Evolutionary conservation across 2,329 filamentous ascomycete species (phyloP), one percentile per base, ranked within the genome.

Genomic region (Talaromyces pinophilus): DNA sequence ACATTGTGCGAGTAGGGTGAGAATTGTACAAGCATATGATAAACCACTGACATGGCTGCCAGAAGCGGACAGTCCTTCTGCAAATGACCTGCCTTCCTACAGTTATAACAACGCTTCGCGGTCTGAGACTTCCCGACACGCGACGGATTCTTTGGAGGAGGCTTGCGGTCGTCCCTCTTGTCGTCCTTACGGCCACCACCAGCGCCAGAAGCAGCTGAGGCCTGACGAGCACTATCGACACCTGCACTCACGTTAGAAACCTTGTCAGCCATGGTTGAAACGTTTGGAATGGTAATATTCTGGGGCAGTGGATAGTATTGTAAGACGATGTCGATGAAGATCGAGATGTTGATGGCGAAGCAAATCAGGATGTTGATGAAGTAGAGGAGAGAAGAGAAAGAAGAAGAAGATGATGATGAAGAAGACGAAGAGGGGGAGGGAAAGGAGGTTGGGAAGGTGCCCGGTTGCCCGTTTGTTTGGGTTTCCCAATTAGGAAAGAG

Each of bases 401-500:
- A 3, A 19, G 17, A 46, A 44, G 42, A 19, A 19, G 42, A n/a
- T 3, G 6, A n/a, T 7, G 17, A 7, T 10, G 22, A 59, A 11
- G 10, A 10, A 38, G 4, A 22, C n/a, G n/a, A 25, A 42, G 22
- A 59, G 15, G 35, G 2, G 5, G 55, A 19, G 25, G 10, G 33
- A 17, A 33, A 7, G 22, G 5, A 33, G 38, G 22, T 28, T n/a
- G 38, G 57, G 38, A 60, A 46, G 33, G 59, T 5, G 40, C 40
- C 44, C 59, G 5, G 25, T 61, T 44, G 40, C 50, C 7, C 28
- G 28, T 55, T 55, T 55, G 50, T 33, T 33, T 33, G 50, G 5
- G 15, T 22, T 59, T 46, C 28, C 59, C 59, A 48, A 48, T 6
- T 48, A 48, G 59, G 59, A 46, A 61, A 61, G 40, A 61, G 59